These are phyloP conservation scores for Trichoderma parareesei DNA, from an alignment of 495 filamentous ascomycete genomes.

Conservation along the genomic window DNA sequence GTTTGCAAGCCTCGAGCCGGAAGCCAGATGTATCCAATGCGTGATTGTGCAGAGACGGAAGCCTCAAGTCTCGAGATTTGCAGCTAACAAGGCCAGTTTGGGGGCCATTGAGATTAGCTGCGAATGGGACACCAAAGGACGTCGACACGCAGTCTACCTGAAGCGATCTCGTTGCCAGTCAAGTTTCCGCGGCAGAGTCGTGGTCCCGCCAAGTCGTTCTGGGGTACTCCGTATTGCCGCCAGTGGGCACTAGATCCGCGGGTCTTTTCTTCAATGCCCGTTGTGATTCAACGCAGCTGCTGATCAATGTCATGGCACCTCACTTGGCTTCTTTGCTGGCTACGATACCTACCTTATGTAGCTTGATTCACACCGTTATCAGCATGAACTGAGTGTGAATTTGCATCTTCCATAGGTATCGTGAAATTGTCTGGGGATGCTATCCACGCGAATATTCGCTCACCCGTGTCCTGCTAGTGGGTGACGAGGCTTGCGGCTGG, in stretches of 20 bases:
- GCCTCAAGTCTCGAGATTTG: slow-evolving; percentile 1
- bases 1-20: too few relatives aligned
- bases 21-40: not conserved
- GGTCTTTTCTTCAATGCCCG: not conserved
- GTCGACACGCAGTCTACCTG: too few relatives aligned
- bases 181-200: not conserved
- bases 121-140: not conserved
- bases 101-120: not conserved
- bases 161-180: not conserved
- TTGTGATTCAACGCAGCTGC: not conserved
- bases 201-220: not conserved
- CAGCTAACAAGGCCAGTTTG: not conserved
- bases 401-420: not conserved
- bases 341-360: not conserved
- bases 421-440: not conserved
- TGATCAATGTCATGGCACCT: not conserved
- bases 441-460: not conserved
- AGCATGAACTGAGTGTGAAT: not conserved
- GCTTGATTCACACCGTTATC: not conserved
- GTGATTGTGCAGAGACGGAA: not conserved
- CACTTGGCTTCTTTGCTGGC: not conserved
- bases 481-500: not conserved
- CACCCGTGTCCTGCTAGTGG: not conserved
- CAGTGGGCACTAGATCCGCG: not conserved
- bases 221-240: not conserved